Evolutionary conservation across 2,329 filamentous ascomycete genomes (phyloP).

Genomic region (Clarireedia homoeocarpa): DNA sequence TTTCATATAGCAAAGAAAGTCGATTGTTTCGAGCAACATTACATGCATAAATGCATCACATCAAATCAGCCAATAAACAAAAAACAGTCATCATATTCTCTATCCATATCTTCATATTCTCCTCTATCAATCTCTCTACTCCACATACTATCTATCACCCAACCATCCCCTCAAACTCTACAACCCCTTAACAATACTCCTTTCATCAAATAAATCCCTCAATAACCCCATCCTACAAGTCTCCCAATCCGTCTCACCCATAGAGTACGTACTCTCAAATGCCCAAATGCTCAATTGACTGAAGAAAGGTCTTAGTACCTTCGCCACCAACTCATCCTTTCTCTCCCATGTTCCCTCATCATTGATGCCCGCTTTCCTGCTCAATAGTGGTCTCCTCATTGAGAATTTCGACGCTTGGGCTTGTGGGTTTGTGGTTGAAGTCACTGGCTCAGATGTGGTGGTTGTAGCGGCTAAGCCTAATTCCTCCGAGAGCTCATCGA

Average conservation of each 20-base stretch:
- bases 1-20: too few relatives aligned
- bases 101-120: too few relatives aligned
- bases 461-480: slow-evolving; percentile 35
- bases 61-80: too few relatives aligned
- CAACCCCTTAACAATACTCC: slow-evolving; percentile 52
- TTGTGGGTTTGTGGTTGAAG: slow-evolving; percentile 9
- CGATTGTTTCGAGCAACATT: too few relatives aligned
- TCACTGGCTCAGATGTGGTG: slow-evolving; percentile 10
- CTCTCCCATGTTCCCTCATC: slow-evolving; percentile 51
- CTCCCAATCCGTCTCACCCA: slow-evolving; percentile 61
- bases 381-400: slow-evolving; percentile 34
- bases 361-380: slow-evolving; percentile 36
- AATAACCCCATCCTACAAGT: slow-evolving; percentile 57
- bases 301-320: slow-evolving; percentile 81
- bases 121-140: too few relatives aligned
- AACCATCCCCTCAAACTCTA: slow-evolving; percentile 8
- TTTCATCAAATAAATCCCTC: slow-evolving; percentile 73
- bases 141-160: not conserved
- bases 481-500: slow-evolving; percentile 76
- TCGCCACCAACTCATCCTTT: slow-evolving; percentile 63
- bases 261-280: slow-evolving; percentile 88
- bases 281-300: slow-evolving; percentile 85
- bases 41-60: too few relatives aligned
- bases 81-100: too few relatives aligned
- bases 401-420: slow-evolving; percentile 19